Evolutionary conservation across 2,329 filamentous ascomycete genomes (phyloP), one percentile per base, ranked within the genome.

Genomic region (Botrytis byssoidea): DNA sequence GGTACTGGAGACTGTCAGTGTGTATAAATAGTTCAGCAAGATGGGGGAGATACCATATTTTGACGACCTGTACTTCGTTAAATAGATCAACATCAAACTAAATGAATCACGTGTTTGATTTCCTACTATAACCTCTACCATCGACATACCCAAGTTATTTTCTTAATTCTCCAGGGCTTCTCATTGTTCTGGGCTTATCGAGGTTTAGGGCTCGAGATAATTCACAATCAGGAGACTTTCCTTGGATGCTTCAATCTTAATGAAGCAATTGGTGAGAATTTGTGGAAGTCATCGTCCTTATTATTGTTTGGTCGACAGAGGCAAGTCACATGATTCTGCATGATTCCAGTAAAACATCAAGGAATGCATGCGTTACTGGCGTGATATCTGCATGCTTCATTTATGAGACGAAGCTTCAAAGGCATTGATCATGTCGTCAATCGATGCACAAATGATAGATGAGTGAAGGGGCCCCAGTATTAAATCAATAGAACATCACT

Each of bases 1-100:
- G 78, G 74, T 87, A 84, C 89, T 77, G 22, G 12, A 8, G 35
- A 37, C 12, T 14, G 35, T 40, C 14, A 61, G 22, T n/a, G 25
- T 61, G 10, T 2, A 35, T 60, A 25, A 4, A 4, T 25, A 16
- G n/a, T 25, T 5, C 10, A 7, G 25, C 12, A 8, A 16, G 1
- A 7, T 2, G 32, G 35, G 59, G 22, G 5, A 12, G 7, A 37
- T 61, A 16, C 0, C 35, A 40, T n/a, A 16, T 63, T 35, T 25
- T 35, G 35, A n/a, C 42, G 35, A 18, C 22, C 12, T n/a, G 3
- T n/a, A n/a, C 16, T n/a, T n/a, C 1, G 60, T 40, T 37, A 7
- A 35, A 16, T 60, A 22, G 4, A n/a, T 40, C 37, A 14, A 61
- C 8, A 16, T 40, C 2, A 20, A 35, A 40, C 10, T n/a, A 20